Evolutionary conservation across 1,284 basidiomycete species (phyloP), one percentile per base, ranked within the genome.

Genomic region (Tilletia setariae): DNA sequence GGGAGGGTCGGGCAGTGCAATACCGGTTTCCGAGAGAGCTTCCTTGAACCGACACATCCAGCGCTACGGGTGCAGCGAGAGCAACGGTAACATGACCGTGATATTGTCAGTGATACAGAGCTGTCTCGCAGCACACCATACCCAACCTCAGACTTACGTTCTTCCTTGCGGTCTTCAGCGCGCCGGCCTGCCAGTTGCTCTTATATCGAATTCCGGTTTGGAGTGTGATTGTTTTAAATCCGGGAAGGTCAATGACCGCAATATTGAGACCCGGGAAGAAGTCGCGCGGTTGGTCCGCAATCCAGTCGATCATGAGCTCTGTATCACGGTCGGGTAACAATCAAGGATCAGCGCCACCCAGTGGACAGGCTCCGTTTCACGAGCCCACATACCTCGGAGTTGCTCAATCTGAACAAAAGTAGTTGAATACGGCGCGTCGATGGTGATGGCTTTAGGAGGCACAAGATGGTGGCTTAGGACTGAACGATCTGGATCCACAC

Each of bases 201-300:
- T 93, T 94, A 86, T 93, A 94, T 82, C 90, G 90, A 84, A 95
- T 95, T 79, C 91, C 90, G 30, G 90, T 90, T 70, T 87, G 88
- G 21, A 95, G 85, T 0, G 87, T 86, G 86, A 95, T 88, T 82
- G 90, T 92, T 71, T 86, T 87, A 81, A 95, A 93, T 2, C 87
- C 90, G 25, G 90, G 90, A 75, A 94, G 90, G 82, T 93, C 92
- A 87, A 84, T 67, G 32, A 84, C 76, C 15, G 74, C 69, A 66
- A 84, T 79, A 72, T 83, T 82, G 61, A 83, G 69, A 3, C 72
- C 72, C 0, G 81, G 78, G 43, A 75, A 30, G 66, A 81, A 84
- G 70, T 84, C 83, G 42, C 82, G 77, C 65, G 78, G 76, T 68
- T 84, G 82, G 21, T 84, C 78, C 74, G 88, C 87, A 74, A 93